phyloP scores from a whole-genome alignment of 441 rosid genomes.

The Melastoma candidum region DNA sequence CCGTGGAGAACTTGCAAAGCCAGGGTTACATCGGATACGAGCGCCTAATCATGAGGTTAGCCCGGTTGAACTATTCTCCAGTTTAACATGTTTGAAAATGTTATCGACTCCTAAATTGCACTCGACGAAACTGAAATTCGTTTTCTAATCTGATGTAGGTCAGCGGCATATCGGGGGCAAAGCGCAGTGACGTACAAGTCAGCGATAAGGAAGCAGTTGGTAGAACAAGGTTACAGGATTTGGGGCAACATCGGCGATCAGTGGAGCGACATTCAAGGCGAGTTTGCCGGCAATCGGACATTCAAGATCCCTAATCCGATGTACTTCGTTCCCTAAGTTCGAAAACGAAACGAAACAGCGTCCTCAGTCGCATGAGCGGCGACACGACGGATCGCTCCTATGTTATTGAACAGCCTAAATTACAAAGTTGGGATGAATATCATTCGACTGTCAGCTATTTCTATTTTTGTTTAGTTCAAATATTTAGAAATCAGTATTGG shows the following conservation, averaged over 20 bases:
- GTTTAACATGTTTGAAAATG: too few relatives aligned
- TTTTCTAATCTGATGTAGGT: neutral
- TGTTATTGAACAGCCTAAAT: too few relatives aligned
- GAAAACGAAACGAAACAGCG: too few relatives aligned
- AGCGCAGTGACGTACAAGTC: constrained; percentile 3
- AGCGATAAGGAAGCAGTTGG: neutral
- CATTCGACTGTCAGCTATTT: constrained; percentile 13
- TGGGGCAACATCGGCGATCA: constrained; percentile 16
- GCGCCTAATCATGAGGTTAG: constrained; percentile 11
- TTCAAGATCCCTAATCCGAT: constrained; percentile 17
- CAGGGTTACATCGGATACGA: constrained; percentile 4
- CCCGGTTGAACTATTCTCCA: neutral
- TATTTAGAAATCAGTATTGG: too few relatives aligned
- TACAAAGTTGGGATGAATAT: too few relatives aligned
- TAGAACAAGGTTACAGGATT: constrained; percentile 13
- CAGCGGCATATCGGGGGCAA: neutral
- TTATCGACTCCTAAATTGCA: neutral
- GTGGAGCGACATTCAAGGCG: constrained; percentile 11
- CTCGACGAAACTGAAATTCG: too few relatives aligned
- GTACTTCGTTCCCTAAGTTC: constrained; percentile 7
- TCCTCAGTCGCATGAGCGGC: too few relatives aligned
- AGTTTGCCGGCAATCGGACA: constrained; percentile 3
- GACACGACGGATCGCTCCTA: too few relatives aligned
- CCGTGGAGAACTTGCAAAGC: neutral
- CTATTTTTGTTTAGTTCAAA: constrained; percentile 1